Evolutionary conservation across 768 basidiomycete species (phyloP).

Genomic region (Erythrobasidium yunnanense): DNA sequence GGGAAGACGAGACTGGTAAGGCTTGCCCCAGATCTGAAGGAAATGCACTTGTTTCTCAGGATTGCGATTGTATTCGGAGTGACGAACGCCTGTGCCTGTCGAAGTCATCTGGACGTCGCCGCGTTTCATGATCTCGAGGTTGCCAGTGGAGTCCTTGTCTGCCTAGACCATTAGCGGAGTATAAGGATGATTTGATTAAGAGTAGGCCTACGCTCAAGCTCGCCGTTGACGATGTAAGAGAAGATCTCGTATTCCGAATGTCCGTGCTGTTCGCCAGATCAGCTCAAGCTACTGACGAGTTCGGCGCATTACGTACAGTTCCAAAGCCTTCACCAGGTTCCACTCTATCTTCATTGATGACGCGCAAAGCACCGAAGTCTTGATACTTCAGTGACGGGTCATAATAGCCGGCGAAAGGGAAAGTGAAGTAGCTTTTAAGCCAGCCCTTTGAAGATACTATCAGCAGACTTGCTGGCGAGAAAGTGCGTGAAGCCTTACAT

Average conservation of each 20-base stretch:
- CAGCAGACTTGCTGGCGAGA: background rate
- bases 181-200: background rate
- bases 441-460: constrained; percentile 54
- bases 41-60: constrained; percentile 46
- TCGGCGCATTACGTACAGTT: constrained; percentile 42
- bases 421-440: constrained; percentile 79
- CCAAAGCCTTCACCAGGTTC: constrained; percentile 67
- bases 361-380: constrained; percentile 62
- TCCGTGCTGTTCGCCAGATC: constrained; percentile 36
- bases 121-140: constrained; percentile 73
- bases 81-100: constrained; percentile 80
- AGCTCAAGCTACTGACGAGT: background rate
- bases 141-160: constrained; percentile 79
- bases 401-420: constrained; percentile 53
- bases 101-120: constrained; percentile 82
- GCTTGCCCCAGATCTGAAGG: constrained; percentile 61
- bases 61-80: constrained; percentile 58
- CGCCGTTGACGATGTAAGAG: constrained; percentile 67
- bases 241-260: constrained; percentile 72
- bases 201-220: constrained; percentile 50
- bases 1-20: constrained; percentile 47
- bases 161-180: background rate
- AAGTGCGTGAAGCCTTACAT: background rate
- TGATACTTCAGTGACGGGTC: constrained; percentile 47
- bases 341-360: constrained; percentile 78